phyloP scores from a whole-genome alignment of 441 rosid genomes.

The Theobroma grandiflorum region DNA sequence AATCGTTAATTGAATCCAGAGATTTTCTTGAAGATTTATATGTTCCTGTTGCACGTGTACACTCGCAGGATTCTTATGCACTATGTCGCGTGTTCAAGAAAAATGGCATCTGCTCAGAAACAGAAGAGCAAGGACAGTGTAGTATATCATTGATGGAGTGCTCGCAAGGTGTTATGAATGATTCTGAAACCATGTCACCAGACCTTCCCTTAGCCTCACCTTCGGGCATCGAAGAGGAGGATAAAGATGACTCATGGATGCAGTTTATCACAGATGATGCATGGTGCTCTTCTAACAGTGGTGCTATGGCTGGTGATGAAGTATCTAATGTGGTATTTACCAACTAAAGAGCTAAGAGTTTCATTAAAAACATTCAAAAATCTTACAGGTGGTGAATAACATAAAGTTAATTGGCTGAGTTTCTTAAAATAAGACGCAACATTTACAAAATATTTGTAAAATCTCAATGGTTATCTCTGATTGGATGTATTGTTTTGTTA shows the following conservation, averaged over 20 bases:
- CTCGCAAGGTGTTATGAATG: constrained; percentile 42
- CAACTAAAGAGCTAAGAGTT: background rate
- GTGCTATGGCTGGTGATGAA: constrained; percentile 26
- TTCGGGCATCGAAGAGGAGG: constrained; percentile 65
- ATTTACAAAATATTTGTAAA: constrained; percentile 15
- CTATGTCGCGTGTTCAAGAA: constrained; percentile 96
- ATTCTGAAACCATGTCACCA: constrained; percentile 73
- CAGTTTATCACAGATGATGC: constrained; percentile 95
- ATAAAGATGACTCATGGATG: constrained; percentile 98
- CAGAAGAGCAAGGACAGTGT: constrained; percentile 71
- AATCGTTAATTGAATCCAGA: too few species aligned
- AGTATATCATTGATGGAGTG: constrained; percentile 59
- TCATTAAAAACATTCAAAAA: background rate
- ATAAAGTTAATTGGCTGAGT: background rate
- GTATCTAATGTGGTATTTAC: constrained; percentile 19
- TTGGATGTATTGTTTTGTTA: constrained; percentile 17
- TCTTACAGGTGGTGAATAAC: constrained; percentile 8
- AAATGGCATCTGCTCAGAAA: constrained; percentile 78
- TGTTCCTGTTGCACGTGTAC: background rate
- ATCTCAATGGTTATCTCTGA: background rate
- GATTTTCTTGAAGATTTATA: background rate
- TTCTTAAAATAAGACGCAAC: constrained; percentile 12
- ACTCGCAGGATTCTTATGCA: constrained; percentile 84
- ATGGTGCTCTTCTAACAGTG: constrained; percentile 63
- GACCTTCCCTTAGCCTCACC: constrained; percentile 65